phyloP scores from a whole-genome alignment of 164 flowering plant genomes.

The Saururus chinensis region DNA sequence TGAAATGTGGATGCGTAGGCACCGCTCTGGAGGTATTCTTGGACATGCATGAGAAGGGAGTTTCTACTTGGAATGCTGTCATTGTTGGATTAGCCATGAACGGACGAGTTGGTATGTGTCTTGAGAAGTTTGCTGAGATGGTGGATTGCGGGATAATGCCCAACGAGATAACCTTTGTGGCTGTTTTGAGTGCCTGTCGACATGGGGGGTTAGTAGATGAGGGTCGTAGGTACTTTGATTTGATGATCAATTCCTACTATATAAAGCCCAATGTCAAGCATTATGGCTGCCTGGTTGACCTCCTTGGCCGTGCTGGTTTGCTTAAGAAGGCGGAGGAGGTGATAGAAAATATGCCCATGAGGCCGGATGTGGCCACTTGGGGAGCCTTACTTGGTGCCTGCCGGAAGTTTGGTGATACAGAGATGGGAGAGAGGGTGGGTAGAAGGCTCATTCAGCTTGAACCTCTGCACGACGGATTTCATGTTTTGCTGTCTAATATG shows the following conservation, averaged over 20 bases:
- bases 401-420: constrained; percentile 21
- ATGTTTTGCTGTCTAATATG: constrained; percentile 34
- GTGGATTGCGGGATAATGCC: constrained; percentile 17
- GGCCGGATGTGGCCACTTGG: constrained; percentile 40
- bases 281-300: constrained; percentile 50
- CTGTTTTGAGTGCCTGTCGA: constrained; percentile 35
- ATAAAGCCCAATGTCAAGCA: constrained; percentile 35
- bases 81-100: constrained; percentile 35
- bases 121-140: constrained; percentile 29
- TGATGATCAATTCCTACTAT: constrained; percentile 19
- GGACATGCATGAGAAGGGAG: constrained; percentile 27
- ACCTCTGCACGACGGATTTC: constrained; percentile 37
- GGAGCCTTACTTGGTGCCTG: constrained; percentile 47
- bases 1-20: constrained; percentile 36
- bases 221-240: constrained; percentile 24
- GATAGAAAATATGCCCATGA: constrained; percentile 31
- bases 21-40: constrained; percentile 28
- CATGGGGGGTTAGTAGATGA: constrained; percentile 38
- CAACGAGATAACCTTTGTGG: constrained; percentile 38
- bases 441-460: constrained; percentile 28
- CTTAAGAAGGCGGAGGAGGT: constrained; percentile 37
- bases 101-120: constrained; percentile 21
- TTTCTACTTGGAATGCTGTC: constrained; percentile 37
- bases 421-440: constrained; percentile 33
- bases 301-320: constrained; percentile 36